Conservation (phyloP, 306 rosid genomes). For the Fagus sylvatica region DNA sequence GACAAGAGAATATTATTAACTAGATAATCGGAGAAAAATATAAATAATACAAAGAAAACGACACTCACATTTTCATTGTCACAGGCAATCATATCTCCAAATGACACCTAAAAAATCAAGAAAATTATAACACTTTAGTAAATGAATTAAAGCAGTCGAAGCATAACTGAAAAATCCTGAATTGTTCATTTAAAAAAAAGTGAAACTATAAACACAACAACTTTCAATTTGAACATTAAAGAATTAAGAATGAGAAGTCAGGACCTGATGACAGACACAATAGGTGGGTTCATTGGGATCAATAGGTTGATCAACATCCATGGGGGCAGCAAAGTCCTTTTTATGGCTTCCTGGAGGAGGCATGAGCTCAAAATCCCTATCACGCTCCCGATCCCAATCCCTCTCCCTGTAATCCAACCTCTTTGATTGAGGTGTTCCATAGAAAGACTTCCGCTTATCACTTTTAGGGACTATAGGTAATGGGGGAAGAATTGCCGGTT, state of each 20-base stretch:
- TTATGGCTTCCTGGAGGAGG: conserved; percentile 95
- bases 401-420: conserved; percentile 81
- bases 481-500: conserved; percentile 90
- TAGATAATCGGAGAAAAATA: conserved; percentile 17
- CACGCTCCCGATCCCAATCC: conserved; percentile 96
- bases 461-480: conserved; percentile 67
- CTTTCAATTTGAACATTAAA: conserved; percentile 10
- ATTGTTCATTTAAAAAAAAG: no score
- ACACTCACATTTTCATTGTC: conserved; percentile 91
- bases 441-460: conserved; percentile 65
- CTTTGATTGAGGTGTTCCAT: conserved; percentile 74
- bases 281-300: conserved; percentile 97
- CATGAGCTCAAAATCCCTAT: conserved; percentile 95
- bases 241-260: conserved; percentile 21
- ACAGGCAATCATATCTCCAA: conserved; percentile 96
- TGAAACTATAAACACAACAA: conserved; percentile 14
- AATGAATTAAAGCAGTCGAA: conserved; percentile 19
- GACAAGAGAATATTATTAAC: neutral
- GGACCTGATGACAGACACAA: conserved; percentile 97
- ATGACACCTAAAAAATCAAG: conserved; percentile 70
- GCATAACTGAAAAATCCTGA: conserved; percentile 18
- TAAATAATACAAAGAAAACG: conserved; percentile 3
- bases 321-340: conserved; percentile 64
- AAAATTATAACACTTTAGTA: conserved; percentile 30
- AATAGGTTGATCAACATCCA: conserved; percentile 89